Conservation (phyloP, 1,139 yeast genomes). For the Casaregolazyma suthepensis region DNA sequence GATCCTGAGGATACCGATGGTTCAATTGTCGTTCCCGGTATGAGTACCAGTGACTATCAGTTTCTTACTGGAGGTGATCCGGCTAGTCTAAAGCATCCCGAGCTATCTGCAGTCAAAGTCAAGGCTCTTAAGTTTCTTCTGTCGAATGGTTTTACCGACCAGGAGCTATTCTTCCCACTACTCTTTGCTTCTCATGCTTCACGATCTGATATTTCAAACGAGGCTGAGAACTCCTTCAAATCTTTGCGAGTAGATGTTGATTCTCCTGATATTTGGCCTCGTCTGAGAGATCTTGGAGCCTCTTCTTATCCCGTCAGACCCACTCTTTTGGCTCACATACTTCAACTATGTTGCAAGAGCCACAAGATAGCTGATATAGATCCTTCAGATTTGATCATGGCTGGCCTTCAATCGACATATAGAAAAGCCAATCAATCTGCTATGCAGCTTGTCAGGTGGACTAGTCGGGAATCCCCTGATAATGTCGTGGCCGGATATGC, state of each 20-base stretch:
- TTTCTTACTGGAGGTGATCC: conserved; percentile 69
- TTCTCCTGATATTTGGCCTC: conserved; percentile 38
- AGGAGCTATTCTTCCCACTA: conserved; percentile 34
- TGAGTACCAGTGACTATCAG: conserved; percentile 47
- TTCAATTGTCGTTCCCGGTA: conserved; percentile 48
- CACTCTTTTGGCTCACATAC: conserved; percentile 52
- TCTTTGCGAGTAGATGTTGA: conserved; percentile 52
- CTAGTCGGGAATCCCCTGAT: conserved; percentile 27
- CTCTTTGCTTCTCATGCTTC: conserved; percentile 63
- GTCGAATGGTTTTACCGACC: conserved; percentile 37
- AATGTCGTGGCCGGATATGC: conserved; percentile 19
- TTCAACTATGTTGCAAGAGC: conserved; percentile 50
- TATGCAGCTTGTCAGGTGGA: conserved; percentile 57
- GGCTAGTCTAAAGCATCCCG: conserved; percentile 46
- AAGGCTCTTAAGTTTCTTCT: conserved; percentile 38
- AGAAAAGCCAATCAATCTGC: conserved; percentile 45
- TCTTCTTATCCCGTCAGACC: conserved; percentile 49
- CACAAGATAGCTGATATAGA: conserved; percentile 38
- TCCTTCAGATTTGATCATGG: conserved; percentile 38
- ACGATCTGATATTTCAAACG: conserved; percentile 46
- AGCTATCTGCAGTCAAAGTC: conserved; percentile 44
- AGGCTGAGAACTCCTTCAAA: conserved; percentile 47
- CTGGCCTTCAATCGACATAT: conserved; percentile 53
- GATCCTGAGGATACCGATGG: not conserved
- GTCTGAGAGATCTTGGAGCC: conserved; percentile 33